These are phyloP conservation scores for Berberis vulgaris DNA, from an alignment of 164 flowering plant species.

Conservation along the genomic window DNA sequence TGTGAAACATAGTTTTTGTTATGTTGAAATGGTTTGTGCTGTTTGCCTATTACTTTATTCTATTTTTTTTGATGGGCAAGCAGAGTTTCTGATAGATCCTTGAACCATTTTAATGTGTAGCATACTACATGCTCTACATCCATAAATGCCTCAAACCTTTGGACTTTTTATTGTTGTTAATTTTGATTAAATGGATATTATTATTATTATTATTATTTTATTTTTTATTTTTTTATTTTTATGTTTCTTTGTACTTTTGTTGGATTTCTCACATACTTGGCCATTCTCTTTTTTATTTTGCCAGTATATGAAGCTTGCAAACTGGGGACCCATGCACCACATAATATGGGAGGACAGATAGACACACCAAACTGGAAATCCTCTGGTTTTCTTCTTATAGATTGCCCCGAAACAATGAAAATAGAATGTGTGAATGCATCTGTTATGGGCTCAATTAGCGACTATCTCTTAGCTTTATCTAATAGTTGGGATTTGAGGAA, in stretches of 20 bases:
- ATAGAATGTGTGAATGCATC: conserved; percentile 61
- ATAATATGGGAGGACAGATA: conserved; percentile 59
- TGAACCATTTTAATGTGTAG: no score
- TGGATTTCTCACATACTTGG: not conserved
- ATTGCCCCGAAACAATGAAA: conserved; percentile 86
- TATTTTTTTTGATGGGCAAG: no score
- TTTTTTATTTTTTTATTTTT: not conserved
- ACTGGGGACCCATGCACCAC: conserved; percentile 86
- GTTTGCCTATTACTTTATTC: no score
- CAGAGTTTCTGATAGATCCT: no score
- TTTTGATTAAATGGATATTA: no score
- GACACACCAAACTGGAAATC: conserved; percentile 57
- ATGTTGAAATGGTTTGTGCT: no score
- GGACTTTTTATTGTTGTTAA: no score
- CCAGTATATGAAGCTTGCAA: conserved; percentile 95
- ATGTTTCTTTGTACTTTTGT: not conserved
- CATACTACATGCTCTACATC: no score
- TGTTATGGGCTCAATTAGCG: conserved; percentile 79
- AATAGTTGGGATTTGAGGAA: conserved; percentile 89
- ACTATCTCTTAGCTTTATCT: conserved; percentile 73
- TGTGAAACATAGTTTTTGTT: no score
- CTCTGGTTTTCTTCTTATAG: conserved; percentile 80
- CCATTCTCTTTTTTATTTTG: conserved; percentile 8
- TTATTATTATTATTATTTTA: no score
- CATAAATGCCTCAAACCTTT: no score